These are phyloP conservation scores for Dendrobium catenatum DNA, from an alignment of 106 monocot species.

Conservation along the genomic window DNA sequence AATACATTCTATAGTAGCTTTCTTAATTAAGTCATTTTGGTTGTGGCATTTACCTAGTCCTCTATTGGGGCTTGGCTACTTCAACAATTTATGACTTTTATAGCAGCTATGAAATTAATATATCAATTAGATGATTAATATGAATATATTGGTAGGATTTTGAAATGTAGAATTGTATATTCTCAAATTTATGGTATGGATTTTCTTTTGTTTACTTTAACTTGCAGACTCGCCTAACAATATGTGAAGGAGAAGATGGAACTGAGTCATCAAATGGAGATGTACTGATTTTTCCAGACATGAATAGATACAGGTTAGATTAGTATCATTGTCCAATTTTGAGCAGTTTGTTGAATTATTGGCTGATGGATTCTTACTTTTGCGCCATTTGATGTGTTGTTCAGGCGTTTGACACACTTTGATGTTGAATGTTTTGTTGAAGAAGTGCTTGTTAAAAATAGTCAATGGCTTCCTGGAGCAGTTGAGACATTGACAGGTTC, in stretches of 20 bases:
- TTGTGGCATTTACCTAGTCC: no score
- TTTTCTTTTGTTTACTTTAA: slow-evolving; percentile 3
- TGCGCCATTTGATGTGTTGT: neutral
- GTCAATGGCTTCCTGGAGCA: slow-evolving; percentile 57
- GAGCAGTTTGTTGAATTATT: neutral
- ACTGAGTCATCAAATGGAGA: slow-evolving; percentile 95
- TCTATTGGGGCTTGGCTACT: no score
- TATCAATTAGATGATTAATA: neutral
- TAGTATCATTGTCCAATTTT: slow-evolving; percentile 8
- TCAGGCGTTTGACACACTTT: slow-evolving; percentile 72
- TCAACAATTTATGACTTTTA: no score
- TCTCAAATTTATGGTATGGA: neutral
- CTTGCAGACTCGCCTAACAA: slow-evolving; percentile 72
- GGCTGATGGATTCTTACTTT: neutral
- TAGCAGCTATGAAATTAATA: no score
- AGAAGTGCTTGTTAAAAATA: slow-evolving; percentile 79
- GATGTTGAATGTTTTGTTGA: slow-evolving; percentile 92
- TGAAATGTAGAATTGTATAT: neutral
- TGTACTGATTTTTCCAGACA: slow-evolving; percentile 93
- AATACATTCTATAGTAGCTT: no score
- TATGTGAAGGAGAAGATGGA: slow-evolving; percentile 93
- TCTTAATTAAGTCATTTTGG: no score
- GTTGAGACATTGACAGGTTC: slow-evolving; percentile 54
- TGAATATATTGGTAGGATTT: no score
- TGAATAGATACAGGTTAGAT: slow-evolving; percentile 85